Evolutionary conservation across 2,329 filamentous ascomycete species (phyloP).

Genomic region (Trichoderma brevicompactum): DNA sequence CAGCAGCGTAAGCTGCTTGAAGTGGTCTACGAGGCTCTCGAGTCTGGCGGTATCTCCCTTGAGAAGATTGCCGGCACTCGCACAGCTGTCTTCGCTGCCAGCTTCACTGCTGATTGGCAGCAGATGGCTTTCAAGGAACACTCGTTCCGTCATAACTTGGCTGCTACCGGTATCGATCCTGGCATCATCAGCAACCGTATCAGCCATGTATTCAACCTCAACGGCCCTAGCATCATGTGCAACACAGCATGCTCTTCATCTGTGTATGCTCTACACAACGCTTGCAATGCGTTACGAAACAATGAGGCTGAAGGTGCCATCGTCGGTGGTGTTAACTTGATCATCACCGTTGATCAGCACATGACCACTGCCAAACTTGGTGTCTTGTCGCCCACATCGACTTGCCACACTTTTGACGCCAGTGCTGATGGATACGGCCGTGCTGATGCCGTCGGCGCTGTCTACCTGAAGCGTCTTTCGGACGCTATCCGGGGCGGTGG

Average conservation of each 20-base stretch:
- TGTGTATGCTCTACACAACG: slow-evolving; percentile 36
- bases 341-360: slow-evolving; percentile 37
- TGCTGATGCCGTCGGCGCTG: slow-evolving; percentile 39
- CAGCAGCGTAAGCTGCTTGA: slow-evolving; percentile 49
- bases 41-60: slow-evolving; percentile 42
- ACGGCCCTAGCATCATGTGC: slow-evolving; percentile 40
- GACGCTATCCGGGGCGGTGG: slow-evolving; percentile 38
- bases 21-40: slow-evolving; percentile 49
- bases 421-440: slow-evolving; percentile 43
- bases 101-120: slow-evolving; percentile 16
- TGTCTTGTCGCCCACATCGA: slow-evolving; percentile 32
- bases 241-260: slow-evolving; percentile 47
- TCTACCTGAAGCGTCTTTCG: slow-evolving; percentile 41
- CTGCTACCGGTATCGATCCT: slow-evolving; percentile 39
- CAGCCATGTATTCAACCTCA: slow-evolving; percentile 44
- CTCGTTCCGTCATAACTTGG: slow-evolving; percentile 22
- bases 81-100: slow-evolving; percentile 28
- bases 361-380: slow-evolving; percentile 32
- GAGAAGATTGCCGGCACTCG: slow-evolving; percentile 33
- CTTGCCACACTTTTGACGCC: slow-evolving; percentile 43
- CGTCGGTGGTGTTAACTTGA: slow-evolving; percentile 44
- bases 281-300: slow-evolving; percentile 37
- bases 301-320: slow-evolving; percentile 42
- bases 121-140: slow-evolving; percentile 19
- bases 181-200: slow-evolving; percentile 46